Conservation (phyloP, 768 basidiomycete species). For the Lactarius akahatsu region DNA sequence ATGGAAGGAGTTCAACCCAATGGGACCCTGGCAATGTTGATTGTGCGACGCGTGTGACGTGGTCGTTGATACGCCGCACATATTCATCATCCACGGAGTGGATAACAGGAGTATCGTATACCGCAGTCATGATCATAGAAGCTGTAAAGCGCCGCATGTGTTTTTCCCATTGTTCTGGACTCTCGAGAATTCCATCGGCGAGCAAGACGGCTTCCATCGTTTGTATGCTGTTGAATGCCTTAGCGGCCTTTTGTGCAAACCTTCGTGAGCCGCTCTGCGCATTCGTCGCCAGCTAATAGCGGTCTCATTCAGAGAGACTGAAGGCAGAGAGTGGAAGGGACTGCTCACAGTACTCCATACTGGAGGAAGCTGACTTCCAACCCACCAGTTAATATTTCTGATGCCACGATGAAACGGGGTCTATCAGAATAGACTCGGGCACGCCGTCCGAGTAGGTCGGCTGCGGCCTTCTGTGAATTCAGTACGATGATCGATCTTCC, state of each 20-base stretch:
- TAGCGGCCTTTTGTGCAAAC: constrained; percentile 22
- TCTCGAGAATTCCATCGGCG: constrained; percentile 15
- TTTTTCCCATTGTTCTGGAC: constrained; percentile 20
- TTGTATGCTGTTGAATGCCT: constrained; percentile 24
- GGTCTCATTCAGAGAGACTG: not conserved
- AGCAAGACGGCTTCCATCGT: constrained; percentile 23
- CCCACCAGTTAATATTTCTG: constrained; percentile 27
- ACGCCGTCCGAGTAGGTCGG: constrained; percentile 49
- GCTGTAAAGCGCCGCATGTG: constrained; percentile 28
- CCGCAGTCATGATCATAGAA: constrained; percentile 29
- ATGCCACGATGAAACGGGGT: constrained; percentile 36
- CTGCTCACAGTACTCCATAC: constrained; percentile 24
- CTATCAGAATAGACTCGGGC: constrained; percentile 53
- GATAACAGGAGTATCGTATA: constrained; percentile 24
- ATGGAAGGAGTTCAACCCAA: constrained; percentile 26
- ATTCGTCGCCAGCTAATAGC: constrained; percentile 23
- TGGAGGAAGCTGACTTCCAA: constrained; percentile 25
- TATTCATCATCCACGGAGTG: constrained; percentile 21
- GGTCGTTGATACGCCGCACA: constrained; percentile 22
- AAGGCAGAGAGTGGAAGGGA: not conserved
- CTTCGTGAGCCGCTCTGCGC: constrained; percentile 27
- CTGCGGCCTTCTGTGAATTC: constrained; percentile 43
- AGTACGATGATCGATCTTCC: constrained; percentile 48
- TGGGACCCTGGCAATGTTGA: constrained; percentile 22
- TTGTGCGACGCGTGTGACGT: constrained; percentile 23